phyloP scores from a whole-genome alignment of 768 basidiomycete genomes.

The Phlebiopsis gigantea region DNA sequence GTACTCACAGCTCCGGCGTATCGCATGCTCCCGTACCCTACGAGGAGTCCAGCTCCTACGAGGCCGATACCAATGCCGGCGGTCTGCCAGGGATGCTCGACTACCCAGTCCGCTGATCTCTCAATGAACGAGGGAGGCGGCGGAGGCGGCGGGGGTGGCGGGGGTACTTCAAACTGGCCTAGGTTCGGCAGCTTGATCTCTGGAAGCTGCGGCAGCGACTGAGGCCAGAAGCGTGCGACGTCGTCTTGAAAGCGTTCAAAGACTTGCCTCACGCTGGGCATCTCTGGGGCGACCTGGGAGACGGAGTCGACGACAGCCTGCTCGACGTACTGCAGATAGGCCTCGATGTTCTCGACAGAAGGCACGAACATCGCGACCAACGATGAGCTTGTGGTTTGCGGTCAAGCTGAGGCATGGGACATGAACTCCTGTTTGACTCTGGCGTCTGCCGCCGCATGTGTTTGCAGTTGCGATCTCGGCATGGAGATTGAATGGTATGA shows the following conservation, averaged over 20 bases:
- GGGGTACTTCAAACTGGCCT: constrained; percentile 69
- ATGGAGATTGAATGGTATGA: not conserved
- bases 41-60: constrained; percentile 57
- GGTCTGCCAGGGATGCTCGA: constrained; percentile 56
- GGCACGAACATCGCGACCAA: constrained; percentile 10
- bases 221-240: constrained; percentile 74
- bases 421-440: not conserved
- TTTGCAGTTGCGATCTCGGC: not conserved
- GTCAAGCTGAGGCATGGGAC: not conserved
- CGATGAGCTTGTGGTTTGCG: not conserved
- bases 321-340: constrained; percentile 63
- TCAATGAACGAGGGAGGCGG: constrained; percentile 40
- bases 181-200: constrained; percentile 60
- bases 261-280: constrained; percentile 61
- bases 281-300: constrained; percentile 49
- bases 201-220: constrained; percentile 35
- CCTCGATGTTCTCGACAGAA: constrained; percentile 60
- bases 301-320: constrained; percentile 54
- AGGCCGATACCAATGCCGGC: constrained; percentile 50
- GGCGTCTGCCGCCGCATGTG: not conserved
- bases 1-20: constrained; percentile 16
- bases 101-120: constrained; percentile 45
- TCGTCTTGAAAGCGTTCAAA: constrained; percentile 71
- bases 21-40: constrained; percentile 42
- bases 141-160: constrained; percentile 55